Evolutionary conservation across 768 basidiomycete species (phyloP).

Genomic region (Phaeolepiota aurea): DNA sequence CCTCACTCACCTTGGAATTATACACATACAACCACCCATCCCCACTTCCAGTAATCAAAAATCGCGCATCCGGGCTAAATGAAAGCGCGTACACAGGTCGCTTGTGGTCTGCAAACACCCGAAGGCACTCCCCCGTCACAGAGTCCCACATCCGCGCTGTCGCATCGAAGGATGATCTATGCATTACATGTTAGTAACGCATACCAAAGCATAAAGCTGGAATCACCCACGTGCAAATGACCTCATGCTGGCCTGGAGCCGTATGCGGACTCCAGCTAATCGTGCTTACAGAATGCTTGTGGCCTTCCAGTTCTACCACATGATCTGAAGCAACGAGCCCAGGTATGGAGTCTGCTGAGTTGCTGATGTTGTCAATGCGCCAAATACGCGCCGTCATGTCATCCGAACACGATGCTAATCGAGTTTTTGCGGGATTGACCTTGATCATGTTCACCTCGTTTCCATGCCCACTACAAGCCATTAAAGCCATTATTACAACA

Average conservation of each 20-base stretch:
- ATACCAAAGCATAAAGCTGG: neutral
- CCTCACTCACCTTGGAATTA: slow-evolving; percentile 44
- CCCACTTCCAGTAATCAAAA: slow-evolving; percentile 70
- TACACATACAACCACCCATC: slow-evolving; percentile 76
- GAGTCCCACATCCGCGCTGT: slow-evolving; percentile 82
- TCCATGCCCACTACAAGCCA: slow-evolving; percentile 51
- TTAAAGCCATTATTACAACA: too few relatives aligned
- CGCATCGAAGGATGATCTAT: slow-evolving; percentile 72
- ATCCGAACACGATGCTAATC: slow-evolving; percentile 76
- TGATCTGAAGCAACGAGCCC: slow-evolving; percentile 28
- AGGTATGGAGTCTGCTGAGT: slow-evolving; percentile 29
- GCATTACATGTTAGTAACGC: slow-evolving; percentile 3
- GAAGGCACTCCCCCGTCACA: slow-evolving; percentile 65
- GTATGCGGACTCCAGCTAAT: slow-evolving; percentile 62
- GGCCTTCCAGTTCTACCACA: slow-evolving; percentile 48
- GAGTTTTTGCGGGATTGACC: slow-evolving; percentile 55
- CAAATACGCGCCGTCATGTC: slow-evolving; percentile 74
- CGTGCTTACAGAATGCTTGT: slow-evolving; percentile 54
- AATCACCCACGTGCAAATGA: slow-evolving; percentile 60
- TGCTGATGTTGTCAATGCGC: slow-evolving; percentile 44
- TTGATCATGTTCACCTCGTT: slow-evolving; percentile 77
- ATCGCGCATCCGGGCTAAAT: slow-evolving; percentile 68
- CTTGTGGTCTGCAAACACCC: slow-evolving; percentile 63
- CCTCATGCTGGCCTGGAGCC: slow-evolving; percentile 40
- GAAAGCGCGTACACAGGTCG: slow-evolving; percentile 65